Evolutionary conservation across 1,139 yeast species (phyloP), one percentile per base, ranked within the genome.

Genomic region (Blastobotrys elegans): DNA sequence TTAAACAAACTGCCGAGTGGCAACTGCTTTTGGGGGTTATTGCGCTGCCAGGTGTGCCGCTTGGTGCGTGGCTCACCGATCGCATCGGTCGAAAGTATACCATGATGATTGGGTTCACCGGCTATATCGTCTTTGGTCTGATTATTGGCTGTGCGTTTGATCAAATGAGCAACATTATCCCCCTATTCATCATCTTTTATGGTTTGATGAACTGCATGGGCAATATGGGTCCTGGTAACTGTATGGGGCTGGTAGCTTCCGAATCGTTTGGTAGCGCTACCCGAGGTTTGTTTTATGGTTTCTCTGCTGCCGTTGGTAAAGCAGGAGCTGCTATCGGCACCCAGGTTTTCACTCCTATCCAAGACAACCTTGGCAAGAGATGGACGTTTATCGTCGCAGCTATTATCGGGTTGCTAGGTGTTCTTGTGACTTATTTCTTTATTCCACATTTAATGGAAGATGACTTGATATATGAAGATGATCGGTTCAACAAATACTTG

Each of bases 191-290:
- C 45, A 64, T 80, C 44, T 76, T 80, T 58, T 80, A 79, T 60
- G 84, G 83, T 27, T 62, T 79, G 26, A 75, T 80, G 75, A 73
- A 73, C 66, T 72, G 76, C 3, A 62, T 70, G 53, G 89, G 89
- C 57, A 83, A 83, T 64, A 69, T 82, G 56, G 92, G 94, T 3
- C 92, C 92, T 3, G 92, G 92, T 55, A 76, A 83, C 61, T 77
- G 77, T 72, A 70, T 84, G 74, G 92, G 92, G 8, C 71, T 84
- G 49, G 69, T 77, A 3, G 75, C 87, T 10, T 76, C 84, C 29
- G 92, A 84, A 63, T 72, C 79, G 2, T 84, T 73, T 59, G 88
- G 92, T 22, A 82, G 90, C 11, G 85, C 87, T 16, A 76, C 84
- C 40, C 73, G 92, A 65, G 92, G 90, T 43, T 81, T 89, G 1